Evolutionary conservation across 2,329 filamentous ascomycete genomes (phyloP).

Genomic region (Endoconidiophora laricicola): DNA sequence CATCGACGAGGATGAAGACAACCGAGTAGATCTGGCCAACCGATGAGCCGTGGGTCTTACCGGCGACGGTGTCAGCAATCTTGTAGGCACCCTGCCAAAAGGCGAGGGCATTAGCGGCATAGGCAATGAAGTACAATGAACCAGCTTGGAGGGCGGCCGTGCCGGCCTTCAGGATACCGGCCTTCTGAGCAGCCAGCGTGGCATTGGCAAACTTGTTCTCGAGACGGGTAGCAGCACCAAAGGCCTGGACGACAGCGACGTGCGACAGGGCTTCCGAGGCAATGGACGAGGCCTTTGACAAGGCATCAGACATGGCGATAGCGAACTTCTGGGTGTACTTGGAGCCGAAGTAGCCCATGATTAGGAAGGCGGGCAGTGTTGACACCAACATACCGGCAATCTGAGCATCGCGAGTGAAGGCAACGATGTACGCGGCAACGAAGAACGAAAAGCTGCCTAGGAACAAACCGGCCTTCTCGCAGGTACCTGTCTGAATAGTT

Average conservation of each 20-base stretch:
- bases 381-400: conserved; percentile 49
- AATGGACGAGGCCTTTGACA: conserved; percentile 42
- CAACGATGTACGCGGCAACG: conserved; percentile 47
- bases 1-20: conserved; percentile 46
- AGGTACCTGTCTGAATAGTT: conserved; percentile 49
- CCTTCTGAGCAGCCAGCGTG: conserved; percentile 31
- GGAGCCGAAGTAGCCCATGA: conserved; percentile 40
- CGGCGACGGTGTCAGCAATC: conserved; percentile 25
- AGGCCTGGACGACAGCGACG: conserved; percentile 45
- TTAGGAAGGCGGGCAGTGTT: conserved; percentile 43
- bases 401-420: conserved; percentile 45
- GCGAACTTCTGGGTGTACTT: conserved; percentile 36
- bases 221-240: conserved; percentile 40
- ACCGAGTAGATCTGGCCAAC: conserved; percentile 42
- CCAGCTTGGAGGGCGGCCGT: conserved; percentile 42
- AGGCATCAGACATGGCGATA: conserved; percentile 31
- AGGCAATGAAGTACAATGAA: conserved; percentile 49
- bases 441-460: conserved; percentile 49
- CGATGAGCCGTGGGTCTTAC: conserved; percentile 20
- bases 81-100: conserved; percentile 50
- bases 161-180: conserved; percentile 41
- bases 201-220: conserved; percentile 41
- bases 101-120: conserved; percentile 47
- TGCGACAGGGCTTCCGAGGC: conserved; percentile 45
- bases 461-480: conserved; percentile 53